phyloP scores from a whole-genome alignment of 352 stramenopile genomes.

The Globisporangium irregulare region DNA sequence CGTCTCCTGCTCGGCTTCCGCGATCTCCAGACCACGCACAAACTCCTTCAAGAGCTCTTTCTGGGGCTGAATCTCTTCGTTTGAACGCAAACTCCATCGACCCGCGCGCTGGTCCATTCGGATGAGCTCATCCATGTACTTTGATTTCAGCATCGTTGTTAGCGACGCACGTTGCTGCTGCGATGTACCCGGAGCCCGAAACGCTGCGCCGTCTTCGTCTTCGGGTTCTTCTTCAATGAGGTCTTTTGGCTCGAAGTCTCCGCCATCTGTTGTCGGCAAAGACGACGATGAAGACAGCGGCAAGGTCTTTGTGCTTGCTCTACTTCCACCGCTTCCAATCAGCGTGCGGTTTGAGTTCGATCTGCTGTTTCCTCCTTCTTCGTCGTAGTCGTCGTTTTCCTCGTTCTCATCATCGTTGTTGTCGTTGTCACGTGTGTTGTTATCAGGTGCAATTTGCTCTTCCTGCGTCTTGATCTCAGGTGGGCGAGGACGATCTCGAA shows the following conservation, averaged over 20 bases:
- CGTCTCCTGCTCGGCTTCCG: conserved; percentile 68
- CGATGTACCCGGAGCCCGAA: not conserved
- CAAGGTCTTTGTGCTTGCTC: conserved; percentile 50
- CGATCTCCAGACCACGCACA: conserved; percentile 68
- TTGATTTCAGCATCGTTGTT: conserved; percentile 58
- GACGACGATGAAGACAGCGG: conserved; percentile 46
- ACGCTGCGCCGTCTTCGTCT: conserved; percentile 26
- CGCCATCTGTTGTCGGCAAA: conserved; percentile 33
- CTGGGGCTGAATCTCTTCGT: conserved; percentile 33
- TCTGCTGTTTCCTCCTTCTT: conserved; percentile 17
- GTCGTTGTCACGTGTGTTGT: not conserved
- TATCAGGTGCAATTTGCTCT: conserved; percentile 1
- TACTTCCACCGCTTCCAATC: conserved; percentile 39
- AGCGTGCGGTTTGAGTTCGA: conserved; percentile 49
- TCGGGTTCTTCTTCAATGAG: conserved; percentile 45
- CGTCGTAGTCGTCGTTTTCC: conserved; percentile 20
- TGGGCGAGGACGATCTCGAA: conserved; percentile 4
- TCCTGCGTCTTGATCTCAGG: conserved; percentile 11
- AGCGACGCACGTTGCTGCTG: conserved; percentile 33
- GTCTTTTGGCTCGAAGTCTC: conserved; percentile 29
- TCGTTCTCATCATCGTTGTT: conserved; percentile 27
- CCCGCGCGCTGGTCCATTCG: conserved; percentile 41
- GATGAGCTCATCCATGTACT: conserved; percentile 51
- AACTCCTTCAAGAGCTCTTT: conserved; percentile 67
- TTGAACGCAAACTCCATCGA: conserved; percentile 29